These are phyloP conservation scores for Schizophyllum amplum DNA, from an alignment of 1,284 basidiomycete species.

Conservation along the genomic window DNA sequence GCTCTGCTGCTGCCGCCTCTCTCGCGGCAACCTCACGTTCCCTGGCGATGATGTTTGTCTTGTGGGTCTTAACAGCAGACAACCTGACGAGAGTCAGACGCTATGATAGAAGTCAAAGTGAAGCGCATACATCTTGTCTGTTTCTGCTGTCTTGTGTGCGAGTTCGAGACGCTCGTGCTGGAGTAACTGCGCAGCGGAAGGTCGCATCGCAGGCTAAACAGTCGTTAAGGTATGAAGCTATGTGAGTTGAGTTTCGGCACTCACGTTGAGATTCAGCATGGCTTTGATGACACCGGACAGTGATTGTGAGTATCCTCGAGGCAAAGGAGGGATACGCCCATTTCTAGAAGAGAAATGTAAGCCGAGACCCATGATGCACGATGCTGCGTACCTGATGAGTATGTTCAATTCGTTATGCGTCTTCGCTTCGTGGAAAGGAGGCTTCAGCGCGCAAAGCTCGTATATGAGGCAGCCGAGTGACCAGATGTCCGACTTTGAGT, in stretches of 20 bases:
- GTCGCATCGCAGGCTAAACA: constrained; percentile 70
- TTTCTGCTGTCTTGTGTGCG: constrained; percentile 67
- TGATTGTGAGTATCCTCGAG: constrained; percentile 71
- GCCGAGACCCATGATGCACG: background rate
- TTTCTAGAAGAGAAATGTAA: constrained; percentile 37
- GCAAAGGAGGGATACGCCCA: constrained; percentile 80
- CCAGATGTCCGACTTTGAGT: constrained; percentile 98
- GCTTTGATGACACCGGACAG: constrained; percentile 71
- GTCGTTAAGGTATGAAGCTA: constrained; percentile 1
- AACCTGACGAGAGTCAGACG: constrained; percentile 33
- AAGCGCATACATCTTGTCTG: constrained; percentile 65
- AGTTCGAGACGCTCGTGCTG: constrained; percentile 71
- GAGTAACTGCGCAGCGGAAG: constrained; percentile 71
- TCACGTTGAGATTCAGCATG: constrained; percentile 81
- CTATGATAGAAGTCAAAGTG: background rate
- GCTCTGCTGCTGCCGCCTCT: constrained; percentile 46
- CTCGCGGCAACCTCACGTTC: constrained; percentile 63
- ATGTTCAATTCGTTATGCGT: constrained; percentile 81
- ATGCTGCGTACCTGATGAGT: constrained; percentile 55
- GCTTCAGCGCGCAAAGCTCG: constrained; percentile 88
- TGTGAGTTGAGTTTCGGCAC: constrained; percentile 18
- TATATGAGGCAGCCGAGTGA: constrained; percentile 94
- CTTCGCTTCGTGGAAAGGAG: constrained; percentile 86
- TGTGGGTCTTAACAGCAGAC: constrained; percentile 53
- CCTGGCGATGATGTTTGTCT: constrained; percentile 41